Evolutionary conservation across 768 basidiomycete species (phyloP).

Genomic region (Mycena olivaceomarginata): DNA sequence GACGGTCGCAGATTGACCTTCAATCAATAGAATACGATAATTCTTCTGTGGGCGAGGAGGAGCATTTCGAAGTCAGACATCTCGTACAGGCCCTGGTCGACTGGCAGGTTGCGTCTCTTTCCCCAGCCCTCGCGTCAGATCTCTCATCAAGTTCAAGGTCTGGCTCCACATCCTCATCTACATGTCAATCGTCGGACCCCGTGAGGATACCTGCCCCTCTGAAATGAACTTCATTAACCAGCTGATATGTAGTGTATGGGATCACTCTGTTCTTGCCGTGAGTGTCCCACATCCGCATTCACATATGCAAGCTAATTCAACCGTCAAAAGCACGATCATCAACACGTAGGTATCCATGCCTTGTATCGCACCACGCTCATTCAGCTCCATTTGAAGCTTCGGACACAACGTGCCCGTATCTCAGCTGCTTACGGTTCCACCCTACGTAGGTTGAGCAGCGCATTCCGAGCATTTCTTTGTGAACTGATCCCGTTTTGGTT

Average conservation of each 20-base stretch:
- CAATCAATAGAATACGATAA: conserved; percentile 69
- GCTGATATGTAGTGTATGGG: conserved; percentile 38
- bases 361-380: conserved; percentile 11
- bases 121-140: not conserved
- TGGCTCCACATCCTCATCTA: conserved; percentile 78
- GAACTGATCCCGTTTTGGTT: not conserved
- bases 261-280: conserved; percentile 77
- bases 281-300: conserved; percentile 49
- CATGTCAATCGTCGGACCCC: conserved; percentile 74
- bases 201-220: conserved; percentile 61
- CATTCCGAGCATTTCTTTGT: not conserved
- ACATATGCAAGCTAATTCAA: not conserved
- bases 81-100: conserved; percentile 72
- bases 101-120: conserved; percentile 71
- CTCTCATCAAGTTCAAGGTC: conserved; percentile 50
- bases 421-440: conserved; percentile 82
- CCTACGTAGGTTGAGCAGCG: conserved; percentile 60
- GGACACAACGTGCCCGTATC: conserved; percentile 74
- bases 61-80: conserved; percentile 73
- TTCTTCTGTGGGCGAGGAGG: conserved; percentile 76
- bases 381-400: conserved; percentile 62
- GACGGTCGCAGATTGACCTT: not conserved
- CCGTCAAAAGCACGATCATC: conserved; percentile 72
- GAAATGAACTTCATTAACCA: conserved; percentile 1
- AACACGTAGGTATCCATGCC: conserved; percentile 57